Evolutionary conservation across 1,284 basidiomycete species (phyloP), one percentile per base, ranked within the genome.

Genomic region (Peniophora sp.): DNA sequence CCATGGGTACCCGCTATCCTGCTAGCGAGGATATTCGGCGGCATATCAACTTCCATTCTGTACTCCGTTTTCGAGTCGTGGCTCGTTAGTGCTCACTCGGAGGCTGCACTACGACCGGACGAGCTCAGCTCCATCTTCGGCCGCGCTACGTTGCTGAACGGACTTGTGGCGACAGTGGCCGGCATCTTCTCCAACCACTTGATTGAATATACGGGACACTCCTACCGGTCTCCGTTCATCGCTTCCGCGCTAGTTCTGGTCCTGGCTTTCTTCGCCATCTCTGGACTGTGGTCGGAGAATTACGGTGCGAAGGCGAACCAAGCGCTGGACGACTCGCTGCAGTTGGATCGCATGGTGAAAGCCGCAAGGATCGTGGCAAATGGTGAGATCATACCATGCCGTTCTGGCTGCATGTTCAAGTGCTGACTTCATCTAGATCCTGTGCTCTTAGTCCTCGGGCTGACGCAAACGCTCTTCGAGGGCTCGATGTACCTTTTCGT

Each of bases 401-500:
- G 8, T 20, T n/a, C 6, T n/a, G n/a, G 15, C 37, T 8, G 15
- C 18, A 36, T 32, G 47, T n/a, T n/a, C n/a, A 49, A 32, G 2
- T 18, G 52, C 32, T 36, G 22, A 54, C 14, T 15, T 15, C 3
- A 44, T 37, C 22, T 55, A 83, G 85, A 88, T 59, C 73, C 77
- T 0, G 62, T 77, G 22, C 71, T 88, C 14, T 65, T 86, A 51
- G 74, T 76, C n/a, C 74, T 88, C n/a, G 83, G 84, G 14, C 66
- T 86, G 48, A 81, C 80, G 0, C 85, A 88, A 62, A 88, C 85
- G 0, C 84, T 82, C 62, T 88, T 88, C 60, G 85, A 88, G 60
- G 85, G 85, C 1, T 85, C 83, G 5, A 85, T 88, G 85, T 88
- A 88, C 63, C 75, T 88, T 52, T 88, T 88, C 64, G 86, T 88